Evolutionary conservation across 192 early-diverging fungal species (phyloP), one percentile per base, ranked within the genome.

Genomic region (Podila epicladia): DNA sequence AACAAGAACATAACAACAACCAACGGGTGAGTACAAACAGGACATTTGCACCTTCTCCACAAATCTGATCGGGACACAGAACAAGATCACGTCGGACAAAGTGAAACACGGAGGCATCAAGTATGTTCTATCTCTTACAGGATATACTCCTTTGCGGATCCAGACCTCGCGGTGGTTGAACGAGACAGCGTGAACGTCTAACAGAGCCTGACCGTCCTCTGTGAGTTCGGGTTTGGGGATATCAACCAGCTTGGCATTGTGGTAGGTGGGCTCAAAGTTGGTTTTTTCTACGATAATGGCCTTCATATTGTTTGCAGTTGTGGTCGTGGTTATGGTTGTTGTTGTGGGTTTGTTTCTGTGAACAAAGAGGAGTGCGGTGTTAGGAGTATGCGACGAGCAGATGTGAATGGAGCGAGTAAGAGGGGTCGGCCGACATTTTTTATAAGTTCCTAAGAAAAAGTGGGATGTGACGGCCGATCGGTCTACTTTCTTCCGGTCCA

Each of bases 71-170:
- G 64, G 41, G n/a, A 65, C 41, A 65, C 64, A 53, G 35, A 49
- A 51, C 31, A 53, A 64, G 55, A 65, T 65, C 45, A 8, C 17
- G 64, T 64, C 62, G 3, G 38, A 33, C 35, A 17, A 64, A 64
- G 20, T 64, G 15, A 41, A 38, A 62, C 20, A 20, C 20, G 32
- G 29, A 2, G 29, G n/a, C 64, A 32, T 15, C 6, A 53, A 49
- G 45, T 24, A 31, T 26, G 41, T 49, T 49, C 24, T 31, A 65
- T 35, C 6, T 33, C 67, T 35, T 79, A 79, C 75, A 41, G 86
- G 90, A 60, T 91, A 91, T 22, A 71, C 65, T 50, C 87, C 90
- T 72, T 90, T 82, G 51, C 72, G 67, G 38, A 82, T 82, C 80
- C 80, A 82, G 58, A 82, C 64, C 20, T 82, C 80, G 12, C 64